Evolutionary conservation across 768 basidiomycete genomes (phyloP), one percentile per base, ranked within the genome.

Genomic region (Russula emetica): DNA sequence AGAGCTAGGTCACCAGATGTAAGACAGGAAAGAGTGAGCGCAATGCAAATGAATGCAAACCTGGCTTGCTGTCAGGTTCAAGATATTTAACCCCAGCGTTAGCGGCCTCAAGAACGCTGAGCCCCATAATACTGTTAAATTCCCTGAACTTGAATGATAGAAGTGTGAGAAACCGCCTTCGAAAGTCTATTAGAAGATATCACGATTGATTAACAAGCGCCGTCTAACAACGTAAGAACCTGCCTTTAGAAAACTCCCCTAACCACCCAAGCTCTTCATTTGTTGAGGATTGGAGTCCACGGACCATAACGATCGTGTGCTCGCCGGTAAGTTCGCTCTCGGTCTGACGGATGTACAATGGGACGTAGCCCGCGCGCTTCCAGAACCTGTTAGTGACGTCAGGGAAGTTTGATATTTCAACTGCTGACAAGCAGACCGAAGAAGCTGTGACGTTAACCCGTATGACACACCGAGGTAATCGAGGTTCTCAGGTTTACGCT

Each of bases 381-480:
- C 97, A 98, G 79, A 98, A 99, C 64, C 92, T 82, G 42, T 14
- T 38, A 18, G 24, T 44, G 51, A 54, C 36, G 38, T 70, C 42
- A 68, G 53, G 49, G 55, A 49, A 45, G 26, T 22, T 14, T 11
- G 32, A 28, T 36, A 40, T n/a, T 4, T n/a, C 24, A 42, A 20
- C 24, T 40, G 59, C 24, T 22, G 62, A 16, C 22, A 63, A 62
- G 68, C 77, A 16, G 55, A 87, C 87, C 88, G 79, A 45, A 98
- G 81, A 1, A 98, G 79, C 67, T 84, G 87, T 6, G 91, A 82
- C 0, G 95, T 98, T 55, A 99, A 78, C 7, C 97, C 97, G 72
- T 96, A 99, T 16, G 94, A 96, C 3, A 98, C 96, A 51, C 97
- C 96, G 7, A 99, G 79, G 71, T 96, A 99, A 74, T 98, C 96